Conservation (phyloP, 1,139 yeast genomes). For the Suhomyces guaymorum region DNA sequence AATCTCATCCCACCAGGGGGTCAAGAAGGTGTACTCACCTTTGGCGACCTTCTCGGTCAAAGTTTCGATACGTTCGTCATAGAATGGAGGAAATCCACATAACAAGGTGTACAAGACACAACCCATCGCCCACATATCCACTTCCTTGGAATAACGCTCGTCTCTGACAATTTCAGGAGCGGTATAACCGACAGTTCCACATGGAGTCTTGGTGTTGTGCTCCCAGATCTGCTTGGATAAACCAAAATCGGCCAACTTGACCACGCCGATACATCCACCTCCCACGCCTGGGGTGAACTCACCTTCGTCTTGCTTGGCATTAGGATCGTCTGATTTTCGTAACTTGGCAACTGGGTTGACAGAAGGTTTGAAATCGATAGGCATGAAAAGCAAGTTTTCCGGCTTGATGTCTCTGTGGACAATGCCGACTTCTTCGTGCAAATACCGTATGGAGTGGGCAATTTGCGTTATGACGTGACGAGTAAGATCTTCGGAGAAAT, state of each 20-base stretch:
- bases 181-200: constrained; percentile 65
- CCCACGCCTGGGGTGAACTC: constrained; percentile 48
- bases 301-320: constrained; percentile 53
- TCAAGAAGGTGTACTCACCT: constrained; percentile 57
- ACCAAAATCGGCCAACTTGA: constrained; percentile 60
- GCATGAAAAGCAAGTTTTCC: constrained; percentile 56
- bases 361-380: constrained; percentile 56
- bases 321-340: constrained; percentile 49
- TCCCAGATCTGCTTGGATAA: constrained; percentile 59
- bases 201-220: constrained; percentile 60
- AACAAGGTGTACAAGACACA: constrained; percentile 60
- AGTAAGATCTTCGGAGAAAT: constrained; percentile 55
- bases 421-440: constrained; percentile 57
- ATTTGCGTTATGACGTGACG: constrained; percentile 55
- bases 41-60: constrained; percentile 59
- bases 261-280: constrained; percentile 54
- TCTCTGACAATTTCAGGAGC: constrained; percentile 64
- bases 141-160: constrained; percentile 59
- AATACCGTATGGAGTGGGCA: constrained; percentile 48
- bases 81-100: constrained; percentile 66
- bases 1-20: constrained; percentile 69
- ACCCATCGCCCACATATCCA: constrained; percentile 66
- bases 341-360: constrained; percentile 39
- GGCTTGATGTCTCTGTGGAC: constrained; percentile 62
- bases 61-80: constrained; percentile 56